phyloP scores from a whole-genome alignment of 164 flowering plant genomes.

The Protea cynaroides region DNA sequence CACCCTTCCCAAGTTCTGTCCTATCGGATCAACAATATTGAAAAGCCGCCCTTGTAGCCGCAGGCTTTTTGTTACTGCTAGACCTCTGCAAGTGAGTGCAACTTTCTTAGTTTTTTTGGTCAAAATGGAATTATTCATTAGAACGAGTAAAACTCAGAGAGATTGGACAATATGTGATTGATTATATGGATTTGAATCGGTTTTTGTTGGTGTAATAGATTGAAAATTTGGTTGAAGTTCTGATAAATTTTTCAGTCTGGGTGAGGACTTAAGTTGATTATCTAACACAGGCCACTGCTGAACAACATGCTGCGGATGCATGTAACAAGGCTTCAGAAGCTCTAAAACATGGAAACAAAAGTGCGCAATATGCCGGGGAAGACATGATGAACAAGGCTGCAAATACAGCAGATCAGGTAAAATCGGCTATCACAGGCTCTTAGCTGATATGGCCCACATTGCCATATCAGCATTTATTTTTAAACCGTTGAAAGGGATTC shows the following conservation, averaged over 20 bases:
- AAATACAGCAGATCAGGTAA: conserved; percentile 4
- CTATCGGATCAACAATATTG: conserved; percentile 3
- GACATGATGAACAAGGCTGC: conserved; percentile 6
- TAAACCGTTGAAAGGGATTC: no score
- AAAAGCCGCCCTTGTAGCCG: conserved; percentile 4
- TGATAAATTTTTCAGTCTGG: not conserved
- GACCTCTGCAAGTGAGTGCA: conserved; percentile 17
- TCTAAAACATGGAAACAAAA: conserved; percentile 1
- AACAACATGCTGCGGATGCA: conserved; percentile 9
- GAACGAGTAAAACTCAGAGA: not conserved
- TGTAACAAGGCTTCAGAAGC: conserved; percentile 4
- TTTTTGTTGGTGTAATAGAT: no score
- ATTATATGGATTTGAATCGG: no score
- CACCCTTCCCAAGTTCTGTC: conserved; percentile 5
- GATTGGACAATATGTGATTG: not conserved
- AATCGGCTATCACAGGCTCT: not conserved
- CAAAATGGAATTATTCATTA: no score
- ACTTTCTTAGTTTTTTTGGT: not conserved
- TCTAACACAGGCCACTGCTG: conserved; percentile 1
- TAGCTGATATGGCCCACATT: no score
- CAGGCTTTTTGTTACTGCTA: conserved; percentile 16
- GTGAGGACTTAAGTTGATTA: not conserved
- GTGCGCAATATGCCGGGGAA: conserved; percentile 1
- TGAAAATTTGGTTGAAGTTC: not conserved
- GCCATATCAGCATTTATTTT: no score